Conservation (phyloP, 2,329 filamentous ascomycete species). For the Orbilia blumenaviensis region DNA sequence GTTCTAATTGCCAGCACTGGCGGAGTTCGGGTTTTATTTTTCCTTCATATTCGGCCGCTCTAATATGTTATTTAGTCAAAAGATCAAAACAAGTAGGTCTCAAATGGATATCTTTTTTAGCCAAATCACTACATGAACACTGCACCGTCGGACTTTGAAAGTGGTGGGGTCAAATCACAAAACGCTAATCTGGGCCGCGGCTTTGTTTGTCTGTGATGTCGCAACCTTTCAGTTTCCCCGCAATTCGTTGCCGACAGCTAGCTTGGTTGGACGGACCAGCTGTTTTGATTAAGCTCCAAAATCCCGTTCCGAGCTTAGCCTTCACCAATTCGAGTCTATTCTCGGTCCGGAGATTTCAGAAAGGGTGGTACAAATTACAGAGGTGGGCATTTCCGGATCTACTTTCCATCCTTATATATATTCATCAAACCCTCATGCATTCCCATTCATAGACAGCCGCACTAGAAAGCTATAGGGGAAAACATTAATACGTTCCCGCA, state of each 20-base stretch:
- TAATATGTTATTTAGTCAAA: too few relatives aligned
- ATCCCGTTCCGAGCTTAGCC: conserved; percentile 28
- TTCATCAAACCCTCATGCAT: neutral
- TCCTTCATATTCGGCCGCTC: too few relatives aligned
- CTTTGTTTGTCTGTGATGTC: neutral
- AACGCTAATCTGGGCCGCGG: conserved; percentile 33
- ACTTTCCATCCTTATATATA: neutral
- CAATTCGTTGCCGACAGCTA: conserved; percentile 51
- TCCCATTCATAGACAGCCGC: too few relatives aligned
- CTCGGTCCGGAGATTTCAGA: conserved; percentile 33
- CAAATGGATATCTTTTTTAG: neutral
- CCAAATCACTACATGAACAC: neutral
- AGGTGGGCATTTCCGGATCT: neutral
- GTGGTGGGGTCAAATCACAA: conserved; percentile 6
- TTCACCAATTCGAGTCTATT: conserved; percentile 9
- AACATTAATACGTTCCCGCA: neutral
- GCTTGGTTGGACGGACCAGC: neutral
- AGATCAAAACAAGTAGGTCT: too few relatives aligned
- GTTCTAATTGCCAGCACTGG: neutral
- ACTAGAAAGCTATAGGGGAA: too few relatives aligned
- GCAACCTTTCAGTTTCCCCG: conserved; percentile 30
- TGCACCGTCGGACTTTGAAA: conserved; percentile 20
- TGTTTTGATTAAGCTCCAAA: neutral
- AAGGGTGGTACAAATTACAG: neutral
- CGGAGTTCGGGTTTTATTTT: conserved; percentile 8